Evolutionary conservation across 768 basidiomycete species (phyloP), one percentile per base, ranked within the genome.

Genomic region (Postia placenta): DNA sequence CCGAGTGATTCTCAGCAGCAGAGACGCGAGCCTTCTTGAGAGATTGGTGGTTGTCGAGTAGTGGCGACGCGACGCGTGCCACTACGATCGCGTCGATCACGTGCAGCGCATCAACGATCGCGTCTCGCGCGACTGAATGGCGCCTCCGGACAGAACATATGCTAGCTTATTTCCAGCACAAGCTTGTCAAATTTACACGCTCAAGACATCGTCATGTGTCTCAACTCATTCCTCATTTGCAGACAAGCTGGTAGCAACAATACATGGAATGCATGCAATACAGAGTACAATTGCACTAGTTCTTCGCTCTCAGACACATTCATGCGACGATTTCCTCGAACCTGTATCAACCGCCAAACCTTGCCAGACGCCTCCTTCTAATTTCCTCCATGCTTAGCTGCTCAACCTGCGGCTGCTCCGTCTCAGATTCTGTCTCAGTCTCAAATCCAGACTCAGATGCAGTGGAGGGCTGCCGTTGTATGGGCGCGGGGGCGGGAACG

Each of bases 371-470:
- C 60, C 78, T 75, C 59, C 72, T 71, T 36, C 87, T 74, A 51
- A 90, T 75, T 58, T 85, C 85, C 47, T 89, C 87, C 27, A 85
- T 56, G 53, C 69, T 77, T 7, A 75, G 70, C 40, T 69, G 60
- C 49, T 71, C 72, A 36, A 59, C 56, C 36, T 58, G 49, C 25
- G 54, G 56, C 19, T 59, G 53, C 38, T 66, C 65, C 4, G 61
- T 50, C 24, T 59, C 60, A 2, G 55, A 56, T 45, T 64, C 63
- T 4, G 61, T 60, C 53, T 56, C 56, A 3, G 58, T 61, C 49
- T 60, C 57, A 12, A 28, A 24, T 56, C 69, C 19, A 65, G 67
- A 12, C 25, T 73, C 74, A 24, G 70, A 69, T 2, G 66, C 51
- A 30, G 67, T 61, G 1, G 71, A 71, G 35, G 52, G 30, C 44